Evolutionary conservation across 1,284 basidiomycete genomes (phyloP), one percentile per base, ranked within the genome.

Genomic region (Irpex sp.): DNA sequence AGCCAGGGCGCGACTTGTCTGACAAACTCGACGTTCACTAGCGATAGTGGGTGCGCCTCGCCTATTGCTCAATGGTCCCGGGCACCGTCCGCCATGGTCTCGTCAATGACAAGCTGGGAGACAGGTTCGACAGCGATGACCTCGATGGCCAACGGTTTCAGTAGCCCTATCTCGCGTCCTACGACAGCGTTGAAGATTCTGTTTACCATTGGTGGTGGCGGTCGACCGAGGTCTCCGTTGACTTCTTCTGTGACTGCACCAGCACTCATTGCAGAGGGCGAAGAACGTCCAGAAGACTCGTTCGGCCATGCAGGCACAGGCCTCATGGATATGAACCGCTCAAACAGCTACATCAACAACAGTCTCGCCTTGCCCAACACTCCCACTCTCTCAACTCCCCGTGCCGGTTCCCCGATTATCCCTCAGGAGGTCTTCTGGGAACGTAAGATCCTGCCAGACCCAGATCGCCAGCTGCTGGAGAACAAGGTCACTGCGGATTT

Each of bases 221-320:
- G 74, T 9, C 80, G 86, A 2, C 79, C 86, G 12, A 81, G 85
- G n/a, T 87, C 88, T 5, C 75, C 77, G 4, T 85, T 84, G 2
- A 61, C 58, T 33, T 67, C 66, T 3, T 69, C 70, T 5, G 53
- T 66, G 21, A 54, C 56, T 4, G 82, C 80, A 6, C 67, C 59
- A 1, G 57, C 54, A 16, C 39, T 45, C 16, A 21, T 36, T 8
- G n/a, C 23, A 6, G 64, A 63, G 36, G 63, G 59, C 52, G 62
- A 67, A n/a, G 67, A 61, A 54, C 65, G 59, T 52, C 63, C 58
- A 76, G 83, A 68, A n/a, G 80, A 82, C 12, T 82, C 82, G 3
- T 86, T 86, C 64, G 76, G 78, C n/a, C 78, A 77, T 45, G 79
- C 75, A 60, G 83, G 84, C 9, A 79, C 74, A 51, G 86, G 77